phyloP scores from a whole-genome alignment of 495 filamentous ascomycete genomes.

The Tuber umbilicatum region DNA sequence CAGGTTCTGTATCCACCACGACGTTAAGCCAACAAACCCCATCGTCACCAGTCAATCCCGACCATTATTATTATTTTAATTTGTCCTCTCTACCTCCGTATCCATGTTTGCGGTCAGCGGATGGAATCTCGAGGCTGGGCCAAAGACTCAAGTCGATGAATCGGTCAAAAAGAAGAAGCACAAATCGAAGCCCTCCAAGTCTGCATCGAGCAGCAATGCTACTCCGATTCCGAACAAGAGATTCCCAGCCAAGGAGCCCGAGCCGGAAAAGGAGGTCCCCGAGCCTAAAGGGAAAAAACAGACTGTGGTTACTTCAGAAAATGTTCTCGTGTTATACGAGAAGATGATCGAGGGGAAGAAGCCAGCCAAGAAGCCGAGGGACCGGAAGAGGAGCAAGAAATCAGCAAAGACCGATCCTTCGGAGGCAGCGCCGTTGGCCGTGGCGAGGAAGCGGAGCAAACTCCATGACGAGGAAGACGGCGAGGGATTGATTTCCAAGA shows the following conservation, averaged over 20 bases:
- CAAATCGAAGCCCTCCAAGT: conserved; percentile 45
- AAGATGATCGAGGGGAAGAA: conserved; percentile 62
- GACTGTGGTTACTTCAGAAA: conserved; percentile 57
- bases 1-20: not conserved
- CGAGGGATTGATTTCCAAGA: conserved; percentile 48
- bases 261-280: conserved; percentile 19
- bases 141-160: conserved; percentile 60
- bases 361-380: conserved; percentile 24
- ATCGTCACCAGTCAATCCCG: conserved; percentile 12
- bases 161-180: conserved; percentile 24
- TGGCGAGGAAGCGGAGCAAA: conserved; percentile 30
- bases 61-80: conserved; percentile 9
- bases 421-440: not conserved
- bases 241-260: conserved; percentile 6
- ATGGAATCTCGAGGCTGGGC: conserved; percentile 69
- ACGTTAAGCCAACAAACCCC: not conserved
- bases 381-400: conserved; percentile 25
- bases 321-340: conserved; percentile 70
- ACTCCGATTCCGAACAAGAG: conserved; percentile 42
- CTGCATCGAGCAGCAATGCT: conserved; percentile 33
- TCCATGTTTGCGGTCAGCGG: conserved; percentile 90
- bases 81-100: not conserved
- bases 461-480: conserved; percentile 33
- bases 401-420: not conserved
- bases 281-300: conserved; percentile 41